phyloP scores from a whole-genome alignment of 805 yeast species.

The Wickerhamiella siamensis region DNA sequence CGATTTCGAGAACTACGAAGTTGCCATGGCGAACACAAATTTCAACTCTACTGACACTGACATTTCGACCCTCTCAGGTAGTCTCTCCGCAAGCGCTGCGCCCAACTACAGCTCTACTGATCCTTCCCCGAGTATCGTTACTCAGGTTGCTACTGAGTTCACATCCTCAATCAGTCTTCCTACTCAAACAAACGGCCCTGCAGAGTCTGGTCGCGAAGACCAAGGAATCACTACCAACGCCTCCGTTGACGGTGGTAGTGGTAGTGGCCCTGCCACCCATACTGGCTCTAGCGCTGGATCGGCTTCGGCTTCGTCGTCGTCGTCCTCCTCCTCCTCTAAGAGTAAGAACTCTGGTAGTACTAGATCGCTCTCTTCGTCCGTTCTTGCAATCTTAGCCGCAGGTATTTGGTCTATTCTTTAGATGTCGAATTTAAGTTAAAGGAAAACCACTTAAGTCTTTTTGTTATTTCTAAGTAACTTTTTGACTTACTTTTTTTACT shows the following conservation, averaged over 20 bases:
- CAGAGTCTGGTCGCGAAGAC: neutral
- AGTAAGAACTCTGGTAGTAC: no score
- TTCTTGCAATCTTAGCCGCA: no score
- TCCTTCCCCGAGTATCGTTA: neutral
- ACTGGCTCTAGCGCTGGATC: no score
- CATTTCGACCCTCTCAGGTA: constrained; percentile 13
- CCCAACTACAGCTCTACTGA: constrained; percentile 4
- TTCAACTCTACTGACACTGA: constrained; percentile 18
- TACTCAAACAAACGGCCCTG: neutral
- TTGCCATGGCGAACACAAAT: constrained; percentile 42
- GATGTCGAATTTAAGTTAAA: no score
- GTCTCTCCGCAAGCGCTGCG: constrained; percentile 17
- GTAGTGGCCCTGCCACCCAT: no score
- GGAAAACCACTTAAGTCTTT: no score
- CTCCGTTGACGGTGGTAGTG: neutral
- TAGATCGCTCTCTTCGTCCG: no score
- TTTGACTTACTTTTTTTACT: no score
- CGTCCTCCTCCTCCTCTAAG: no score
- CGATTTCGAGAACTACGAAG: constrained; percentile 43
- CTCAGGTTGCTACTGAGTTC: neutral
- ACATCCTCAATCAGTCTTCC: neutral
- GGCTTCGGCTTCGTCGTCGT: no score
- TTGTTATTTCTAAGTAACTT: no score
- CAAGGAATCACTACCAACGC: neutral
- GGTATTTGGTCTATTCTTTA: no score